A percentile compares a stretch with the other conserved stretches of the same genome.
These are phyloP conservation scores for Taphrina pruni DNA, from an alignment of 1,139 yeast species.

Conservation along the genomic window DNA sequence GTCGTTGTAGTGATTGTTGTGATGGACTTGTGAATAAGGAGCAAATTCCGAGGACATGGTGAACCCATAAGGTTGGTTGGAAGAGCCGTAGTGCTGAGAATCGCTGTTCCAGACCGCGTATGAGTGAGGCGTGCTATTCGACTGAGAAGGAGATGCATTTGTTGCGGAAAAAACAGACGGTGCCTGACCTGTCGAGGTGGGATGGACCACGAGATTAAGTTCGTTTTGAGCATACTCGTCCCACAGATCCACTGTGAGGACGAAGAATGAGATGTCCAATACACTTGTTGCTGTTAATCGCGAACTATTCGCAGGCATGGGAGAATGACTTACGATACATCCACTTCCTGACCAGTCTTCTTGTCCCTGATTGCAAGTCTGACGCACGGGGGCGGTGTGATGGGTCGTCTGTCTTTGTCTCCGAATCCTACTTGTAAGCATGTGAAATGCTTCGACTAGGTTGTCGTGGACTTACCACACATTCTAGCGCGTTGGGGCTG, in stretches of 20 bases:
- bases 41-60: slow-evolving; percentile 4
- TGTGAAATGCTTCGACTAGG: not conserved
- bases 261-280: slow-evolving; percentile 52
- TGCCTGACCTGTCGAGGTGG: slow-evolving; percentile 7
- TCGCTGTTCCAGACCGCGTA: slow-evolving; percentile 7
- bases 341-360: slow-evolving; percentile 48
- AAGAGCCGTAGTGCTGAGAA: not conserved
- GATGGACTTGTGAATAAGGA: slow-evolving; percentile 2
- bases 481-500: slow-evolving; percentile 58
- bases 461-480: slow-evolving; percentile 52
- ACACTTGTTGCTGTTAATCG: slow-evolving; percentile 6
- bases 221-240: slow-evolving; percentile 52
- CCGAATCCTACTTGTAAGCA: slow-evolving; percentile 11
- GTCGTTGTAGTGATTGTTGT: slow-evolving; percentile 11
- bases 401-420: slow-evolving; percentile 54
- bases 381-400: slow-evolving; percentile 58
- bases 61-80: slow-evolving; percentile 4
- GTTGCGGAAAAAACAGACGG: not conserved
- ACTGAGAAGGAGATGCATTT: not conserved
- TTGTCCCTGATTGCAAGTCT: slow-evolving; percentile 51
- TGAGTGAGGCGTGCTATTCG: not conserved
- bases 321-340: slow-evolving; percentile 41
- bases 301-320: not conserved
- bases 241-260: slow-evolving; percentile 55
- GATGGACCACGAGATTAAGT: slow-evolving; percentile 49